A percentile compares a stretch with the other conserved stretches of the same genome.
Evolutionary conservation across 768 basidiomycete species (phyloP).

Genomic region (Galerina marginata): DNA sequence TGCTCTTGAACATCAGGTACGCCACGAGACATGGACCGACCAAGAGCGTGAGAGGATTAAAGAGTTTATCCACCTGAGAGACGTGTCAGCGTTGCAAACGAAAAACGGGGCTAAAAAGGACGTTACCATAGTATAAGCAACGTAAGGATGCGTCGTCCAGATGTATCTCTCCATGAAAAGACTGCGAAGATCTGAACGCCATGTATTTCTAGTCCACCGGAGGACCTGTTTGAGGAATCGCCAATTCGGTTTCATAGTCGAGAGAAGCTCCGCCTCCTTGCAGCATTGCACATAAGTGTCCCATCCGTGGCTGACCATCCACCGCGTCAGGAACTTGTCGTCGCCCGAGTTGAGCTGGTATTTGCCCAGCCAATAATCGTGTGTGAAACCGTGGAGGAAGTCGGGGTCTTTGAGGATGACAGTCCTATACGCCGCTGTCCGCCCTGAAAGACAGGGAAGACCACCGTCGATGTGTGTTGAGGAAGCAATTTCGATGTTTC

Average conservation of each 20-base stretch:
- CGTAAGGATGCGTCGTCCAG: conserved; percentile 90
- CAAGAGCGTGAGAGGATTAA: conserved; percentile 87
- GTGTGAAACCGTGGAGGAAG: conserved; percentile 91
- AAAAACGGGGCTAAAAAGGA: conserved; percentile 40
- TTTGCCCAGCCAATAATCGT: conserved; percentile 92
- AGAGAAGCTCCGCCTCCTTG: conserved; percentile 83
- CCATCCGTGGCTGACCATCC: conserved; percentile 98
- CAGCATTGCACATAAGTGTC: conserved; percentile 91
- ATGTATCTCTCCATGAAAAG: conserved; percentile 88
- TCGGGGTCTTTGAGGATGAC: conserved; percentile 95
- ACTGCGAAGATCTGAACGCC: conserved; percentile 88
- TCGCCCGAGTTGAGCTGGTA: conserved; percentile 95
- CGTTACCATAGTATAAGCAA: conserved; percentile 90
- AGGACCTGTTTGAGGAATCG: conserved; percentile 93
- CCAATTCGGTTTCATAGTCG: conserved; percentile 98
- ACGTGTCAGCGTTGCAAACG: conserved; percentile 3
- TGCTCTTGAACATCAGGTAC: conserved; percentile 80
- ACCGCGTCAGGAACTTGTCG: conserved; percentile 92
- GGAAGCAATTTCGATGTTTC: conserved; percentile 90
- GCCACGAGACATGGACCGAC: conserved; percentile 83
- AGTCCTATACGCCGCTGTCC: conserved; percentile 93
- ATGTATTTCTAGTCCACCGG: conserved; percentile 93
- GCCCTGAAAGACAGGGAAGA: conserved; percentile 88
- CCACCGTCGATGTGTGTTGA: conserved; percentile 95
- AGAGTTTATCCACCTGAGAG: conserved; percentile 76